Evolutionary conservation across 371 early-diverging fungal species (phyloP).

Genomic region (Chytridium lagenaria): DNA sequence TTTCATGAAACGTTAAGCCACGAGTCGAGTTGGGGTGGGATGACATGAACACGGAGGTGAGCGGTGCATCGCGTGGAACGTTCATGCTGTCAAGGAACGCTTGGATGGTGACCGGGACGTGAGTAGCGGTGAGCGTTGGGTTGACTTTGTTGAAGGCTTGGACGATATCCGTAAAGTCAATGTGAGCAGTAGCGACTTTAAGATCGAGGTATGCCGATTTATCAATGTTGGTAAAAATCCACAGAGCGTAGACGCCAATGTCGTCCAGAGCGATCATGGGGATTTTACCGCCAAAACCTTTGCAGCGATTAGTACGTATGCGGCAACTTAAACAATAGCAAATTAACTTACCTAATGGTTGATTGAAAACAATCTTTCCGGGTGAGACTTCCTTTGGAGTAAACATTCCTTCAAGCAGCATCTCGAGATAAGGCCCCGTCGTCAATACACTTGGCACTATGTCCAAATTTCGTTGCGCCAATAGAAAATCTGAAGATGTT

Average conservation of each 20-base stretch:
- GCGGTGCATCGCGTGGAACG: not conserved
- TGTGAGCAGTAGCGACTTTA: not conserved
- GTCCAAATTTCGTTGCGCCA: not conserved
- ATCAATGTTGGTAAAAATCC: not conserved
- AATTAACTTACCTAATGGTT: not conserved
- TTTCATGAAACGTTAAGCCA: conserved; percentile 1
- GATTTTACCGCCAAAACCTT: not conserved
- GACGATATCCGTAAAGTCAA: not conserved
- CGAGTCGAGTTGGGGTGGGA: not conserved
- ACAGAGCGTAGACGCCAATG: not conserved
- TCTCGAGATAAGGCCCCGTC: not conserved
- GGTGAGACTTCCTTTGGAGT: not conserved
- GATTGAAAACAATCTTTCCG: not conserved
- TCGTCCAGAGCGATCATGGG: not conserved
- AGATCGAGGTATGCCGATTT: not conserved
- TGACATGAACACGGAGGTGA: conserved; percentile 7
- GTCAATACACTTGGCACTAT: not conserved
- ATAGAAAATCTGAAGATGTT: not conserved
- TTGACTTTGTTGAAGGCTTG: not conserved
- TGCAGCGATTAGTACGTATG: too few relatives aligned
- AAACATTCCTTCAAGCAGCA: not conserved
- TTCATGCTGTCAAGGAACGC: not conserved
- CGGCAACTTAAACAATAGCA: not conserved
- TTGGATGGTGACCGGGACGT: not conserved
- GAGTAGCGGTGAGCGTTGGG: not conserved